These are phyloP conservation scores for Lactarius evosmus DNA, from an alignment of 768 basidiomycete species.

Conservation along the genomic window DNA sequence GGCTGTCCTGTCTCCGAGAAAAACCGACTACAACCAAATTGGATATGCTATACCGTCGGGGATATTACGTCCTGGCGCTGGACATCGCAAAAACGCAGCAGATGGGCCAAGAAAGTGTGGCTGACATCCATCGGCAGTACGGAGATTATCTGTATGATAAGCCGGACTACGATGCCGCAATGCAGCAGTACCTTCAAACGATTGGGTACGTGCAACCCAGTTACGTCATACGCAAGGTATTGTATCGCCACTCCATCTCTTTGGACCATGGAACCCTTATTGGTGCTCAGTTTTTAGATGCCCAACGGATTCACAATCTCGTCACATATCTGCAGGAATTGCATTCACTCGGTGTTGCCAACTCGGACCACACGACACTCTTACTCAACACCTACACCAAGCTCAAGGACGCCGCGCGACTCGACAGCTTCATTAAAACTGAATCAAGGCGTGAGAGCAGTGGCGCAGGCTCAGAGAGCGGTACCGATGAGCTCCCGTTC, in stretches of 20 bases:
- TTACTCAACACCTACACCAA: slow-evolving; percentile 98
- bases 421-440: slow-evolving; percentile 90
- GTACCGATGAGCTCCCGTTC: slow-evolving; percentile 76
- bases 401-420: slow-evolving; percentile 82
- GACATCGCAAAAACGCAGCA: slow-evolving; percentile 78
- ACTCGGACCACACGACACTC: slow-evolving; percentile 94
- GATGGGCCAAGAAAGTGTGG: slow-evolving; percentile 68
- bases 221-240: slow-evolving; percentile 94
- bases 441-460: slow-evolving; percentile 53
- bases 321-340: slow-evolving; percentile 95
- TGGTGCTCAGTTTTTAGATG: slow-evolving; percentile 78
- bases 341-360: slow-evolving; percentile 85
- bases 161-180: slow-evolving; percentile 89
- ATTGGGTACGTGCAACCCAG: slow-evolving; percentile 88
- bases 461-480: slow-evolving; percentile 47
- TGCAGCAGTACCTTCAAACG: slow-evolving; percentile 89
- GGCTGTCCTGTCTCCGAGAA: slow-evolving; percentile 68
- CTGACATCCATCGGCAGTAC: slow-evolving; percentile 86
- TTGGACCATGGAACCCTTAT: slow-evolving; percentile 8
- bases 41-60: slow-evolving; percentile 77
- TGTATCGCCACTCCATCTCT: background rate
- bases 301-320: slow-evolving; percentile 92
- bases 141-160: slow-evolving; percentile 90
- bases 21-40: slow-evolving; percentile 83
- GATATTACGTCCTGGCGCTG: slow-evolving; percentile 75